Evolutionary conservation across 805 yeast genomes (phyloP).

Genomic region (Middelhovenomyces tepae): DNA sequence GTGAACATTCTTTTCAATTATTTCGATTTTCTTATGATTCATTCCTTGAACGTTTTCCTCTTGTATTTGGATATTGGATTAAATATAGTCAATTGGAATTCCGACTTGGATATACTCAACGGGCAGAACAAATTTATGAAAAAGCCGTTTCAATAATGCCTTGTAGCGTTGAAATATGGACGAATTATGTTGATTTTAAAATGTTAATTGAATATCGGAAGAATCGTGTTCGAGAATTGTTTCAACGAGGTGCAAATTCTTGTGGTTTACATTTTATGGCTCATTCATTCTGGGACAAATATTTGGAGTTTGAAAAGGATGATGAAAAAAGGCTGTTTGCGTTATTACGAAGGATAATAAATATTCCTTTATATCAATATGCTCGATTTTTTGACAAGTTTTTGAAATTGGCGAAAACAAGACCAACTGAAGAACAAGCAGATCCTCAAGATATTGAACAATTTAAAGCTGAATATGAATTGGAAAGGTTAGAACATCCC

Average conservation of each 20-base stretch:
- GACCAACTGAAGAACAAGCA: conserved; percentile 27
- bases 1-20: conserved; percentile 18
- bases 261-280: conserved; percentile 70
- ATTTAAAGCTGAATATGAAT: conserved; percentile 21
- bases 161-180: conserved; percentile 30
- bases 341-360: conserved; percentile 30
- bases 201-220: conserved; percentile 18
- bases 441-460: conserved; percentile 24
- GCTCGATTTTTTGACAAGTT: conserved; percentile 57
- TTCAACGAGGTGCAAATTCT: conserved; percentile 38
- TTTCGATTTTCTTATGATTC: conserved; percentile 24
- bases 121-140: conserved; percentile 26
- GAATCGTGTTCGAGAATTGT: conserved; percentile 22
- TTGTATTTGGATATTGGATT: conserved; percentile 35
- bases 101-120: conserved; percentile 23
- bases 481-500: conserved; percentile 15
- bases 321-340: conserved; percentile 33
- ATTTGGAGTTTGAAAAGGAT: conserved; percentile 50
- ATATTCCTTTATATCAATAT: conserved; percentile 75
- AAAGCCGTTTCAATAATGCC: conserved; percentile 26
- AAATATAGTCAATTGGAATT: conserved; percentile 32
- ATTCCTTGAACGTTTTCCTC: conserved; percentile 28
- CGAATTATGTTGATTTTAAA: conserved; percentile 28
- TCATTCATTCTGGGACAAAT: conserved; percentile 77
- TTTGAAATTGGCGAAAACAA: conserved; percentile 25